Percentiles rank a stretch among this genome's conserved stretches.
Evolutionary conservation across 257 asterid species (phyloP).

Genomic region (Linderniella brevidens): DNA sequence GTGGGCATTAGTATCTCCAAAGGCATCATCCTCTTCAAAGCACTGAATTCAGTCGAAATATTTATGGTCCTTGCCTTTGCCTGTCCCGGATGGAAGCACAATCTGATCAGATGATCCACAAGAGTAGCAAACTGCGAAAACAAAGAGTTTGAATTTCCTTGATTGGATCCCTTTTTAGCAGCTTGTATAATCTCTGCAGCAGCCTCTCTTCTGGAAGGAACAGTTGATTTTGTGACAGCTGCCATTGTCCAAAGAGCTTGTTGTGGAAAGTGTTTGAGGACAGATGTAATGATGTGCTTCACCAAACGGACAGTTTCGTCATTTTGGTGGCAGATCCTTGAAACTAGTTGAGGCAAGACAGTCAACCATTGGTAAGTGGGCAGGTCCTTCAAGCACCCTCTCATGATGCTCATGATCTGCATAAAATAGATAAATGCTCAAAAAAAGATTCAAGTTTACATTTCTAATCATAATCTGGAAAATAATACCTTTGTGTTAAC

Average conservation of each 20-base stretch:
- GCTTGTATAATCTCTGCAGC: constrained; percentile 96
- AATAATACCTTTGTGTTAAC: constrained; percentile 48
- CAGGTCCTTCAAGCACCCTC: constrained; percentile 80
- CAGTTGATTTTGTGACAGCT: constrained; percentile 91
- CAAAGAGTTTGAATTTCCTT: constrained; percentile 51
- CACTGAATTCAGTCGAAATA: constrained; percentile 78
- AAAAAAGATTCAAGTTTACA: constrained; percentile 11
- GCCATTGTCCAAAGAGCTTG: constrained; percentile 99
- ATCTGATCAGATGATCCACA: constrained; percentile 76
- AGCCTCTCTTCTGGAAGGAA: constrained; percentile 79
- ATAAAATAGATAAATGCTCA: constrained; percentile 2
- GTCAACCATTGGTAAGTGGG: constrained; percentile 96
- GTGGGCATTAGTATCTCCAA: constrained; percentile 90
- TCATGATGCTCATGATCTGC: constrained; percentile 75
- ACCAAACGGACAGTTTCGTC: constrained; percentile 72
- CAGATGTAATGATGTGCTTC: constrained; percentile 72
- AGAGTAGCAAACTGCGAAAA: constrained; percentile 73
- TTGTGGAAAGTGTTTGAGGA: constrained; percentile 77
- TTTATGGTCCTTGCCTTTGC: constrained; percentile 61
- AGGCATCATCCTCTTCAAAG: constrained; percentile 95
- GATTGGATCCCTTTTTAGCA: constrained; percentile 59
- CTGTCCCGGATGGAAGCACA: constrained; percentile 92
- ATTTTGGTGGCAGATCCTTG: constrained; percentile 98
- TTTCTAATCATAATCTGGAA: constrained; percentile 4
- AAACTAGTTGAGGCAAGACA: constrained; percentile 89